phyloP scores from a whole-genome alignment of 2,329 filamentous ascomycete species.

The Fusarium staphyleae region DNA sequence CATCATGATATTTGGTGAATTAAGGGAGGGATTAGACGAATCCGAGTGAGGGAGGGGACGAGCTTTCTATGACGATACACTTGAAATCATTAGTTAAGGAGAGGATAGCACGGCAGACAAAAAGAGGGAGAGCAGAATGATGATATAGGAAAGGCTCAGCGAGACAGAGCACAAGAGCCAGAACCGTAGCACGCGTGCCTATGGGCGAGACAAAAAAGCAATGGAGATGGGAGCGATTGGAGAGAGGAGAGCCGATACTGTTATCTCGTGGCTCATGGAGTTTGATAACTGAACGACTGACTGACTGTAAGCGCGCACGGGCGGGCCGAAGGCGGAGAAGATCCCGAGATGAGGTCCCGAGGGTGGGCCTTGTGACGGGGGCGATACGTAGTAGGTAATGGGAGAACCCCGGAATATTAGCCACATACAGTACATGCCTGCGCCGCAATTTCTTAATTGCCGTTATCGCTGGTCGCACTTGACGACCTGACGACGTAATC shows the following conservation, averaged over 20 bases:
- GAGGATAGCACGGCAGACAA: conserved; percentile 17
- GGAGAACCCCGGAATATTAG: conserved; percentile 10
- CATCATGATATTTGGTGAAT: conserved; percentile 28
- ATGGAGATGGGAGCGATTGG: conserved; percentile 12
- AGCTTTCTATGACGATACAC: conserved; percentile 16
- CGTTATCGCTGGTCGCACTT: conserved; percentile 2
- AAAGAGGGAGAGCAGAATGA: neutral
- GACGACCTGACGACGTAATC: conserved; percentile 37
- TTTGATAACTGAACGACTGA: conserved; percentile 2
- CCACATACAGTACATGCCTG: conserved; percentile 5
- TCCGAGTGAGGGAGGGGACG: neutral
- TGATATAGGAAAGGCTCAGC: conserved; percentile 10
- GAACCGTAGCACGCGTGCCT: conserved; percentile 18
- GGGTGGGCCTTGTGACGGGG: conserved; percentile 28
- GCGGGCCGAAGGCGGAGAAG: conserved; percentile 30
- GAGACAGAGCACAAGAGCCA: neutral
- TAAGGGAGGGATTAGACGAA: neutral
- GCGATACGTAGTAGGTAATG: neutral
- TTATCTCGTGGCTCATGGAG: conserved; percentile 23
- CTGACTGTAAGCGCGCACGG: no score
- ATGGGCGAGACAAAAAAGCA: neutral
- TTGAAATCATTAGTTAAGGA: conserved; percentile 28
- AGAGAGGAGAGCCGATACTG: conserved; percentile 10
- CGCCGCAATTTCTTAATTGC: no score
- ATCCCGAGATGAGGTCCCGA: conserved; percentile 14